Evolutionary conservation across 108 stramenopile genomes (phyloP), one percentile per base, ranked within the genome.

Genomic region (Pseudonitzschia pungens): DNA sequence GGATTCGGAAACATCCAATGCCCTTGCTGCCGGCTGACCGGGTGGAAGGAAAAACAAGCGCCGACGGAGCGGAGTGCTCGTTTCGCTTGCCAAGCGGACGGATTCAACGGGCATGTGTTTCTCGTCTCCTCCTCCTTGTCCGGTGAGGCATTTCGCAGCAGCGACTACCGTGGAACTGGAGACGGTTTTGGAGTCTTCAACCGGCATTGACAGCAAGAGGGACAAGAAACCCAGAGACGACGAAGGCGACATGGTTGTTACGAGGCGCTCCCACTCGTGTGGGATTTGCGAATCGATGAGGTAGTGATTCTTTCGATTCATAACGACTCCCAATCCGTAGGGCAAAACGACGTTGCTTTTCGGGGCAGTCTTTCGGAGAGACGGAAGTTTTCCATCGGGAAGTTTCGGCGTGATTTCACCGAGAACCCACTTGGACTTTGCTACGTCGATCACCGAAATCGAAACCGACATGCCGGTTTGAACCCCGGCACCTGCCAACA

Each of bases 1-100:
- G 16, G 66, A 68, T 51, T 48, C 66, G 24, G 66, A 68, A 18
- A 68, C n/a, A 48, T 68, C 66, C 66, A 68, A 0, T 44, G 21
- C 42, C 14, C 50, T 68, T 28, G 45, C 66, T 27, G 44, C 66
- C n/a, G 66, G 45, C 44, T 68, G 66, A 9, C 66, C 66, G 18
- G 66, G 66, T 0, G 66, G 66, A 18, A 68, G 44, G 45, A 68
- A 68, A 0, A 51, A 44, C 45, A 68, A 51, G 5, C 66, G 28
- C 21, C 48, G 42, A 0, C 66, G 66, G 24, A 68, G 41, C 6
- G 66, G 66, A 50, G 33, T 36, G 44, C 31, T 36, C 22, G 20
- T 68, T 9, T 51, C 26, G 7, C 15, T 14, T 24, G 53, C 10
- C 8, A 54, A 24, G n/a, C 12, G 53, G 8, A 54, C 53, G 7